Percentiles rank a stretch among this genome's conserved stretches.
Conservation (phyloP, 1,284 basidiomycete species). For the Cerrena zonata region DNA sequence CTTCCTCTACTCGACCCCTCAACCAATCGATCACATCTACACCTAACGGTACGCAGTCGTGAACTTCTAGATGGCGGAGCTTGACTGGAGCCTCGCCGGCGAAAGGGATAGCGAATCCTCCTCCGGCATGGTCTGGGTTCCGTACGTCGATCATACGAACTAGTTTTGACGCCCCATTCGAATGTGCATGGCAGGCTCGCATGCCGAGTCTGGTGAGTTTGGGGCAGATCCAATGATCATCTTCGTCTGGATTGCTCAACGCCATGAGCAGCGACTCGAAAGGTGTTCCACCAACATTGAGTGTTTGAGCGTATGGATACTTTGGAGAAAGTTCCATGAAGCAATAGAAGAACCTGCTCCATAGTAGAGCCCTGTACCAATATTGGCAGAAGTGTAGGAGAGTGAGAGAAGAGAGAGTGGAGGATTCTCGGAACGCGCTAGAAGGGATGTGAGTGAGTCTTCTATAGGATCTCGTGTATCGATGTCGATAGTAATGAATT, state of each 20-base stretch:
- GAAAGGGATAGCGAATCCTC: conserved; percentile 18
- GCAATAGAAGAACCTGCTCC: conserved; percentile 36
- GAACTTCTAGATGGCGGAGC: conserved; percentile 52
- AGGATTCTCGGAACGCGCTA: conserved; percentile 51
- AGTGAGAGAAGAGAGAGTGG: conserved; percentile 53
- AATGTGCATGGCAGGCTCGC: conserved; percentile 55
- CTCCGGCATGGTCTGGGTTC: conserved; percentile 45
- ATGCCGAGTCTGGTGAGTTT: conserved; percentile 49
- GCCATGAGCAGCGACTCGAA: conserved; percentile 55
- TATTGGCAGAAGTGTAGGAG: conserved; percentile 42
- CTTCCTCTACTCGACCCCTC: conserved; percentile 49
- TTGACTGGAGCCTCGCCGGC: conserved; percentile 33
- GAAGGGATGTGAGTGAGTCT: conserved; percentile 53
- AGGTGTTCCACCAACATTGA: conserved; percentile 56
- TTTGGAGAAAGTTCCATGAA: conserved; percentile 45
- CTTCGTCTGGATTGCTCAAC: conserved; percentile 54
- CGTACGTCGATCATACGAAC: conserved; percentile 63
- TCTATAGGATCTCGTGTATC: conserved; percentile 65
- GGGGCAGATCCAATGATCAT: conserved; percentile 57
- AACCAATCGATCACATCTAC: conserved; percentile 64
- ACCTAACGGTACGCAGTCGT: conserved; percentile 57
- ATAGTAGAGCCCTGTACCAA: conserved; percentile 38
- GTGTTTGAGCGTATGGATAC: conserved; percentile 44
- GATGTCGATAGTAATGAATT: conserved; percentile 55
- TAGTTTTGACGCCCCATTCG: conserved; percentile 57